Evolutionary conservation across 176 grass and related monocot species (phyloP).

Genomic region (Hsuehochloa calcarea): DNA sequence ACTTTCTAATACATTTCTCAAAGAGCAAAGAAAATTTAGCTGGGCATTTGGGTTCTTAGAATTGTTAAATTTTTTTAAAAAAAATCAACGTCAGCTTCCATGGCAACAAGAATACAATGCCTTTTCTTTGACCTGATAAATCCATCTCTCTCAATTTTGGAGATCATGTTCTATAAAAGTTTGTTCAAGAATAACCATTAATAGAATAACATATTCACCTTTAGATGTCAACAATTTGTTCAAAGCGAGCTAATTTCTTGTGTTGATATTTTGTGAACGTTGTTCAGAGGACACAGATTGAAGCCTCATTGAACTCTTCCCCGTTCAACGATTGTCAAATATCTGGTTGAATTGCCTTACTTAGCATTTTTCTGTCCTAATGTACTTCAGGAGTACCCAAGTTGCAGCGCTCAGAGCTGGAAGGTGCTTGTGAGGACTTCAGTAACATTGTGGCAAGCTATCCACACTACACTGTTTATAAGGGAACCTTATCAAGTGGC

Average conservation of each 20-base stretch:
- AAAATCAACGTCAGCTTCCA: background rate
- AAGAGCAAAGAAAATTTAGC: background rate
- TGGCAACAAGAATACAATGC: background rate
- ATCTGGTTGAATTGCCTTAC: slow-evolving; percentile 20
- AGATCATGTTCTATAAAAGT: slow-evolving; percentile 1
- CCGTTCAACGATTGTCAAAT: slow-evolving; percentile 12
- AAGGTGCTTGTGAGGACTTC: slow-evolving; percentile 95
- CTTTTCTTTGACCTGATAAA: background rate
- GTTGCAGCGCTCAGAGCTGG: slow-evolving; percentile 74
- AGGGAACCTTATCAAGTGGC: slow-evolving; percentile 94
- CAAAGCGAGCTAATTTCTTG: background rate
- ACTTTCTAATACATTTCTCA: background rate
- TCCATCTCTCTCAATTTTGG: background rate
- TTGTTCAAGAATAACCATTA: background rate
- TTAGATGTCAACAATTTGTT: background rate
- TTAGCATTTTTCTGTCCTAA: slow-evolving; percentile 5
- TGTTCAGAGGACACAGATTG: background rate
- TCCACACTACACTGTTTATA: slow-evolving; percentile 81
- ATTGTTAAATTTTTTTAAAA: background rate
- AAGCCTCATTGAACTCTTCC: background rate
- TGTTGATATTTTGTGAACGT: background rate
- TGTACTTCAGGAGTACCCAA: slow-evolving; percentile 81
- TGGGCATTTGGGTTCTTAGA: background rate
- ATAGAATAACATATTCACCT: background rate
- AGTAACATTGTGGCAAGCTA: slow-evolving; percentile 81